Percentiles rank a stretch among this genome's conserved stretches.
Evolutionary conservation across 495 filamentous ascomycete species (phyloP).

Genomic region (Rostrohypoxylon terebratum): DNA sequence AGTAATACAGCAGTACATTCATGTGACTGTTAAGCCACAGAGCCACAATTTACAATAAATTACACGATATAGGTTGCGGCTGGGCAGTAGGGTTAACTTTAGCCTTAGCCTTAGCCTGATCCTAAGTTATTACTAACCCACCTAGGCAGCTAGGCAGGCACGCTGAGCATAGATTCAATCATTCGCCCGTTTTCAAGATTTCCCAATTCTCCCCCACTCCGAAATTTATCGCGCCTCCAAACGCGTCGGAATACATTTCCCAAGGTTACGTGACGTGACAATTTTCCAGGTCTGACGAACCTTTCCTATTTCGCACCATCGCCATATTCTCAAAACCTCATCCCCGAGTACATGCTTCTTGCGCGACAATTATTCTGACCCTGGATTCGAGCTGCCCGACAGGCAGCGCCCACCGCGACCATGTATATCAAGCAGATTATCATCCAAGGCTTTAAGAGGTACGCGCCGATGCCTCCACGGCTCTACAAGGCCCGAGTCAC

Average conservation of each 20-base stretch:
- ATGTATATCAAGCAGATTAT: slow-evolving; percentile 99
- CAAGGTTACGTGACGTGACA: slow-evolving; percentile 30
- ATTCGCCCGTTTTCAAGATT: background rate
- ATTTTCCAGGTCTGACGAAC: slow-evolving; percentile 23
- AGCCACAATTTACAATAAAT: slow-evolving; percentile 12
- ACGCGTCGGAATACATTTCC: slow-evolving; percentile 41
- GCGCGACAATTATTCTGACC: slow-evolving; percentile 44
- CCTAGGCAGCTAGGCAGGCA: slow-evolving; percentile 8
- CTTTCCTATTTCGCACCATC: slow-evolving; percentile 24
- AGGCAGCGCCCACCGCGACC: slow-evolving; percentile 56
- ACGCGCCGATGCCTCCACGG: slow-evolving; percentile 40
- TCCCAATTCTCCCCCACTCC: slow-evolving; percentile 36
- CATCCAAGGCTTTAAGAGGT: slow-evolving; percentile 99
- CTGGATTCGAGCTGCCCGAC: slow-evolving; percentile 48
- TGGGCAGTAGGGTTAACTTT: no score
- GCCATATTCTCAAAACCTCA: slow-evolving; percentile 17
- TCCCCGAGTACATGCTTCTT: slow-evolving; percentile 11
- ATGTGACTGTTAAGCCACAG: slow-evolving; percentile 10
- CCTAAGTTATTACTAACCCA: slow-evolving; percentile 21
- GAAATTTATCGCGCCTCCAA: slow-evolving; percentile 40
- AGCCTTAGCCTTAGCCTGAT: no score
- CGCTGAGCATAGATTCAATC: background rate
- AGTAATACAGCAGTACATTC: background rate
- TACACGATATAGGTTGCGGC: background rate
- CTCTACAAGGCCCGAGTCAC: background rate